Conservation (phyloP, 768 basidiomycete species). For the Amanita rimosa region DNA sequence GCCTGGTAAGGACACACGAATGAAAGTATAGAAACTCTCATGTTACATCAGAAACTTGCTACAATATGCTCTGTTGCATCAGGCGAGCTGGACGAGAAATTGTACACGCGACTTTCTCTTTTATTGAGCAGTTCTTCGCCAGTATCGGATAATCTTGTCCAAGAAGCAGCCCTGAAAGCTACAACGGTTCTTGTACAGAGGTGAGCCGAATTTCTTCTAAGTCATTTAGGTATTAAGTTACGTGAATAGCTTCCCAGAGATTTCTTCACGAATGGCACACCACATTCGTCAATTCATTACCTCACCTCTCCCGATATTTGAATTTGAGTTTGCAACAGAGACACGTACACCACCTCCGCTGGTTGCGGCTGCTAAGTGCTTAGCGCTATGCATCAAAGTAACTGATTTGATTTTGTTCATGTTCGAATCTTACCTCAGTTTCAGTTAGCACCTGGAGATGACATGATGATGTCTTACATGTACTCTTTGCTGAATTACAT, state of each 20-base stretch:
- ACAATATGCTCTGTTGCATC: slow-evolving; percentile 71
- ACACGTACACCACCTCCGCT: slow-evolving; percentile 69
- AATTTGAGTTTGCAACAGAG: slow-evolving; percentile 70
- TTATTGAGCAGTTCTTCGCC: slow-evolving; percentile 76
- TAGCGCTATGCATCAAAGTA: slow-evolving; percentile 84
- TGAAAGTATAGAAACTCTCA: background rate
- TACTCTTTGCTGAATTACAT: slow-evolving; percentile 94
- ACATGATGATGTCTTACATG: slow-evolving; percentile 89
- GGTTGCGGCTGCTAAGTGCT: slow-evolving; percentile 78
- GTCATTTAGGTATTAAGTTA: background rate
- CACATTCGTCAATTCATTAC: slow-evolving; percentile 85
- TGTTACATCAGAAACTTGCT: slow-evolving; percentile 59
- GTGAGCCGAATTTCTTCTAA: slow-evolving; percentile 24
- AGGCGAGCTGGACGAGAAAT: slow-evolving; percentile 52
- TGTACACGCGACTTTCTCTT: slow-evolving; percentile 58
- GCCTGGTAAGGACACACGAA: slow-evolving; percentile 43
- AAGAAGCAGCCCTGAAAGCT: slow-evolving; percentile 84
- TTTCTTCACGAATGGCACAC: slow-evolving; percentile 60
- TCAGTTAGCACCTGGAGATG: slow-evolving; percentile 77
- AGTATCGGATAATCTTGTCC: slow-evolving; percentile 71
- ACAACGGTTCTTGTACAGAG: slow-evolving; percentile 78
- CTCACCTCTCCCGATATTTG: slow-evolving; percentile 79
- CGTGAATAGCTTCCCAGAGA: slow-evolving; percentile 59
- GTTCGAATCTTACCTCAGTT: slow-evolving; percentile 2
- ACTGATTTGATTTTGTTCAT: slow-evolving; percentile 8